phyloP scores from a whole-genome alignment of 1,139 yeast genomes.

The Pneumocystis jirovecii region DNA sequence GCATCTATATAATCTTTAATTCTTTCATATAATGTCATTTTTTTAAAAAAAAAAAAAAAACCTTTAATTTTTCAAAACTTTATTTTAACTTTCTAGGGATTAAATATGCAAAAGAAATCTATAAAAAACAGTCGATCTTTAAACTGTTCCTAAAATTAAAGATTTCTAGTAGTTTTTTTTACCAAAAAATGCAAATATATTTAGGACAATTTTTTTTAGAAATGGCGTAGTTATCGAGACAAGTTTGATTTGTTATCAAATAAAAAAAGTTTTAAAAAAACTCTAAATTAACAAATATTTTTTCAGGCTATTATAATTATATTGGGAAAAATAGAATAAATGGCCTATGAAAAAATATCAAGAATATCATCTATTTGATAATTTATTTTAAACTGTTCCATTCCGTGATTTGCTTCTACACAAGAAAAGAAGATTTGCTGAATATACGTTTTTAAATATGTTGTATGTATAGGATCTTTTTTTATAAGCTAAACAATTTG shows the following conservation, averaged over 20 bases:
- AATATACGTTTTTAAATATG: neutral
- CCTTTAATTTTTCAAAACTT: neutral
- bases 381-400: neutral
- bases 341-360: neutral
- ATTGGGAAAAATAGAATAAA: neutral
- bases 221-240: too few relatives aligned
- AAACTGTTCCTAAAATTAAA: neutral
- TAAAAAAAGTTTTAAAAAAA: neutral
- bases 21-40: neutral
- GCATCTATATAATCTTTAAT: neutral
- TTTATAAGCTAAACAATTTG: neutral
- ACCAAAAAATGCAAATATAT: neutral
- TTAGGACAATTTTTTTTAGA: too few relatives aligned
- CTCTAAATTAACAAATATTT: neutral
- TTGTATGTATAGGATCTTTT: constrained; percentile 1
- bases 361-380: neutral
- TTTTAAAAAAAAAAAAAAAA: neutral
- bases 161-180: neutral
- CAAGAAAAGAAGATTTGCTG: neutral
- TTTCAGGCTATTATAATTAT: neutral
- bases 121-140: neutral
- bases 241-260: neutral
- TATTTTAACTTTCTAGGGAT: neutral
- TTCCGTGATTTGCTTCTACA: neutral
- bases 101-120: neutral